Base-by-base conservation (phyloP, 2,329 filamentous ascomycete species). In the Alternaria atra region DNA sequence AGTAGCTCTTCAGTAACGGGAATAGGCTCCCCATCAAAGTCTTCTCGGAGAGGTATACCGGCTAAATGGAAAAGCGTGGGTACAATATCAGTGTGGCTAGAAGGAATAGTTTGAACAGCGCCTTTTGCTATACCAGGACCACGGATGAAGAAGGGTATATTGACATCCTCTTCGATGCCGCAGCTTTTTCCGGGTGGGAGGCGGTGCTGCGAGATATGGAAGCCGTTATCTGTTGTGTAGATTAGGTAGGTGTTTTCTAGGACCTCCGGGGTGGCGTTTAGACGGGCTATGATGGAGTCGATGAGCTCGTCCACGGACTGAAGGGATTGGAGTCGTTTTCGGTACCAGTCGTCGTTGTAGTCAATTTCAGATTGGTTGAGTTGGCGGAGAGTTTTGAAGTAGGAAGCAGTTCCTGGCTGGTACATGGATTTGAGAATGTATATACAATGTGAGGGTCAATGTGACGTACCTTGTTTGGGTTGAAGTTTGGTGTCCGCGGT, bases 401-500 rank as follows among this genome's bases (percentile, higher is more conserved):
- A 68, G 9, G 67, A 69, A 39, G 64, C 65, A 52, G 65, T 67
- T 29, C 67, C 65, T 0, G 67, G 61, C 60, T 66, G 23, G 3
- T 13, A 2, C n/a, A 2, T 3, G 34, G 13, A 23, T 47, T 43
- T 30, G 15, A 54, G 15, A 35, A 13, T 8, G 13, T 7, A 13
- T 2, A 27, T 47, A 34, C 5, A 3, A 32, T 10, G 4, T n/a
- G 13, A 4, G 20, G 7, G 13, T 10, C 5, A 3, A 23, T 3
- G 10, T 13, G 8, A 52, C 60, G 7, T 60, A 69, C 66, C 6
- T 80, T 77, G 3, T 86, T 82, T 0, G 90, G 89, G 66, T 93
- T 92, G 76, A 92, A 92, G 71, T 87, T 87, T 0, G 81, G 78
- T 0, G 84, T 88, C 8, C 90, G 81, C 0, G 90, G 90, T 0